phyloP scores from a whole-genome alignment of 441 rosid genomes.

The Adansonia gregorii region DNA sequence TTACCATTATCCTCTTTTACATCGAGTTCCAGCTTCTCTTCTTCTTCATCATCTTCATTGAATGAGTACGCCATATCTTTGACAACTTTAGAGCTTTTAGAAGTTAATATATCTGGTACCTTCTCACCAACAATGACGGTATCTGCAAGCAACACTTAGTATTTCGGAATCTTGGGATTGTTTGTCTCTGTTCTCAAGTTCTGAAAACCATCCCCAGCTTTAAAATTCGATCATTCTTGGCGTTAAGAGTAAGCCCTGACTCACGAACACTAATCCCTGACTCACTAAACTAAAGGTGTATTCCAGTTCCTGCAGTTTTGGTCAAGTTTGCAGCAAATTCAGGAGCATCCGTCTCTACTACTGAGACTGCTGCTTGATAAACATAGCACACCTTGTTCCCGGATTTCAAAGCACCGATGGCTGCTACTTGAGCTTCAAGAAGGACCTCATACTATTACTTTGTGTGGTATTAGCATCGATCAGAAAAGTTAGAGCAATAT shows the following conservation, averaged over 20 bases:
- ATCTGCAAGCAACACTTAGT: conserved; percentile 67
- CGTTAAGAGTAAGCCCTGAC: conserved; percentile 57
- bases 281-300: conserved; percentile 88
- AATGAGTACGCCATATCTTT: conserved; percentile 73
- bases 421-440: conserved; percentile 81
- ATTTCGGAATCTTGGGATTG: conserved; percentile 59
- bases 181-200: conserved; percentile 61
- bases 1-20: conserved; percentile 32
- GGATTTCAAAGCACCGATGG: conserved; percentile 59
- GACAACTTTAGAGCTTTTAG: conserved; percentile 55
- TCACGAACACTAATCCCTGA: conserved; percentile 34
- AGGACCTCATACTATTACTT: conserved; percentile 77
- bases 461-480: conserved; percentile 74
- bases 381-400: conserved; percentile 58
- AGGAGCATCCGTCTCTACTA: conserved; percentile 72
- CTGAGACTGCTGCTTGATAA: conserved; percentile 65
- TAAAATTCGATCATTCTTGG: conserved; percentile 71
- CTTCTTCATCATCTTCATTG: conserved; percentile 66
- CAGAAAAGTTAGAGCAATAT: conserved; percentile 72
- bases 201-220: conserved; percentile 71
- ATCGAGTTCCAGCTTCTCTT: conserved; percentile 39
- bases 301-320: conserved; percentile 87
- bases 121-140: conserved; percentile 56
- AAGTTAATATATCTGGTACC: conserved; percentile 53
- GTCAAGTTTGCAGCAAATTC: conserved; percentile 68